Conservation (phyloP, 2,329 filamentous ascomycete species). For the Aspergillus costaricaensis region DNA sequence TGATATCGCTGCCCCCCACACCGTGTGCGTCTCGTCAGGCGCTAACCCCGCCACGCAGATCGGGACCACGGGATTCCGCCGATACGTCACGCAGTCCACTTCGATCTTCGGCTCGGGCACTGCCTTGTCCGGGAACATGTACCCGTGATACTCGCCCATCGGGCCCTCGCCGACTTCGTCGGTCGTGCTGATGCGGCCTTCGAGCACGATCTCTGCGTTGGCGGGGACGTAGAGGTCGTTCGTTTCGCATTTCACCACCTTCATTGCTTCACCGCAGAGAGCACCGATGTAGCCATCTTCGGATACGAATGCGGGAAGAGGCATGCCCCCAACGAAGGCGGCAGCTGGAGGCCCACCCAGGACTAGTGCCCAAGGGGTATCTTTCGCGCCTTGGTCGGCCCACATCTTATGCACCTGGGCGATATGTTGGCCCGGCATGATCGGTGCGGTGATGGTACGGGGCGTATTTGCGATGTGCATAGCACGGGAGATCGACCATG, state of each 20-base stretch:
- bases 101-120: conserved; percentile 20
- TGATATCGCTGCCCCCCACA: conserved; percentile 20
- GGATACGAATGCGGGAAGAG: background rate
- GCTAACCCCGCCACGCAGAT: conserved; percentile 19
- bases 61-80: conserved; percentile 17
- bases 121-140: conserved; percentile 16
- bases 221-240: conserved; percentile 24
- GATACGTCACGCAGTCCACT: conserved; percentile 24
- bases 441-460: background rate
- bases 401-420: background rate
- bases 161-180: conserved; percentile 23
- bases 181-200: conserved; percentile 20
- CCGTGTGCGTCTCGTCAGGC: conserved; percentile 25
- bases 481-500: background rate
- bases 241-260: conserved; percentile 23
- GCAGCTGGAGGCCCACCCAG: background rate
- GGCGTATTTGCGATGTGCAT: no score
- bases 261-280: background rate
- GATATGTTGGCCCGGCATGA: background rate
- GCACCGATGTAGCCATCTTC: background rate
- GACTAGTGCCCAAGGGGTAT: background rate
- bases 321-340: background rate
- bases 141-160: conserved; percentile 26
- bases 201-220: conserved; percentile 24
- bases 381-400: background rate